Base-by-base conservation (phyloP, 2,329 filamentous ascomycete genomes). In the Alternaria gansuensis region DNA sequence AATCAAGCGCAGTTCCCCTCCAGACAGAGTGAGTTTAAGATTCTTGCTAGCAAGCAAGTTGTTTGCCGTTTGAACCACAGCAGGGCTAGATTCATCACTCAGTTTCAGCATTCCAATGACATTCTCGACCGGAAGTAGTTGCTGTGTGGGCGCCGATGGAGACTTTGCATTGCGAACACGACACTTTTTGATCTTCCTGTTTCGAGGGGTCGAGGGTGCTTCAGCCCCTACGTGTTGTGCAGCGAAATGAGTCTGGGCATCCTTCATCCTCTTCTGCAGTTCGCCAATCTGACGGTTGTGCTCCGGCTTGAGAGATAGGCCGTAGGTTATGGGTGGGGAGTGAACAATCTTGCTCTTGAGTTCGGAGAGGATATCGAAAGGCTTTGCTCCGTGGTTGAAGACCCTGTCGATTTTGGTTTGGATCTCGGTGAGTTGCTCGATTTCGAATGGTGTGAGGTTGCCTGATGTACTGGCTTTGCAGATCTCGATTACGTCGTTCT, bases 281-380 rank as follows among this genome's bases (percentile, higher is more conserved):
- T 40, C 37, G 2, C 17, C 17, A n/a, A 40, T 40, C 17, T 11
- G 37, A 21, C 37, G 37, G 7, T 40, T 40, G 17, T 40, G 37
- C 13, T 40, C 37, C 9, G 17, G 37, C 37, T 40, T 40, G 37
- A 40, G 37, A 23, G 17, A 21, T 14, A 37, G 8, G n/a, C n/a
- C n/a, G 2, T 37, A 17, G 5, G 34, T n/a, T 1, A 0, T 10
- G 7, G n/a, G n/a, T 21, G 36, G n/a, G 0, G n/a, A 3, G 8
- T 37, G 4, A 3, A 17, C n/a, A 1, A 39, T 39, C 3, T 5
- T 17, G 17, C 17, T 5, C 36, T 39, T 40, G 17, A 40, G 21
- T 9, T 23, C 37, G 1, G 37, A 40, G 0, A 23, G 37, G 0
- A 21, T 0, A 0, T 40, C 37, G 0, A 40, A 40, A 0, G 37